Evolutionary conservation across 352 stramenopile species (phyloP), one percentile per base, ranked within the genome.

Genomic region (Phytophthora syringae): DNA sequence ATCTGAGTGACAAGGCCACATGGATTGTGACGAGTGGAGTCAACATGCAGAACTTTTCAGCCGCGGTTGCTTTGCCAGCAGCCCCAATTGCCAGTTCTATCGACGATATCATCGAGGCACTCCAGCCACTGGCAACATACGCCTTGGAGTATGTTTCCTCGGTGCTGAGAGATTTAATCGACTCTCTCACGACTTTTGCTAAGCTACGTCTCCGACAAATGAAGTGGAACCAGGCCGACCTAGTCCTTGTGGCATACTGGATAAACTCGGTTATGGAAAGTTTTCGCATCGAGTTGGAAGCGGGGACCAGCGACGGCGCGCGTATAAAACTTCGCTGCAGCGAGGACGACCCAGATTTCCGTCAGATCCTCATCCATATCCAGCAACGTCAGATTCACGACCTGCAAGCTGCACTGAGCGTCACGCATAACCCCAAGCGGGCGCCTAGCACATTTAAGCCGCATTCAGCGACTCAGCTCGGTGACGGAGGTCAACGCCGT

Each of bases 11-110:
- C 28, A 65, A 59, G 27, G 32, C 49, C 6, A 22, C 20, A 5
- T 65, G 48, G 48, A 32, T 30, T 44, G 59, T 44, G 28, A 32
- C 28, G 28, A 32, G 28, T 9, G 28, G 28, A 9, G 28, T 32
- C 5, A 32, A 32, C 9, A 53, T 65, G 36, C 24, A 47, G 30
- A 65, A 59, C 16, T 55, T 63, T 13, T 63, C 45, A 3, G 43
- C 22, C n/a, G 25, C 55, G 10, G 43, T 42, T 32, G 5, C 28
- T 5, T 9, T 48, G 2, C 27, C 45, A 11, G 43, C 34, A 7
- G n/a, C 22, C 25, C 42, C 42, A 3, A 18, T 7, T 18, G 22
- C 42, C 5, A 27, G 16, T 9, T 10, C 5, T 9, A 32, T 32
- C 28, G 28, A 32, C 5, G 28, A 32, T 9, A 32, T 32, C 9